Evolutionary conservation across 371 early-diverging fungal genomes (phyloP).

Genomic region (Conidiobolus incongruus): DNA sequence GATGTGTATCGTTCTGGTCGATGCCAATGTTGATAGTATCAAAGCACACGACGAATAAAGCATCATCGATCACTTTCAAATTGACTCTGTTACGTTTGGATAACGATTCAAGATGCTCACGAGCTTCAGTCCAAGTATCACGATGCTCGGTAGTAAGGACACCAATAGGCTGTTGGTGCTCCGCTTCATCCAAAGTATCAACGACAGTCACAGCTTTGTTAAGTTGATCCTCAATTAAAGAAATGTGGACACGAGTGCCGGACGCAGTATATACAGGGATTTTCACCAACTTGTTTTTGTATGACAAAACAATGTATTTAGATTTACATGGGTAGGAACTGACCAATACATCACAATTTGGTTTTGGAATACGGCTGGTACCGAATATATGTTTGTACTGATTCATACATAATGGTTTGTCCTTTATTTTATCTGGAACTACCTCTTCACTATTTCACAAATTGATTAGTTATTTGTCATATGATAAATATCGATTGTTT

Average conservation of each 20-base stretch:
- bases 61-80: slow-evolving; percentile 41
- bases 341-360: slow-evolving; percentile 38
- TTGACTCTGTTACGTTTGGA: slow-evolving; percentile 27
- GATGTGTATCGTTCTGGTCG: slow-evolving; percentile 37
- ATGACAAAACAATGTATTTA: slow-evolving; percentile 59
- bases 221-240: slow-evolving; percentile 37
- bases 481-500: too few relatives aligned
- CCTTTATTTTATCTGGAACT: slow-evolving; percentile 3
- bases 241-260: slow-evolving; percentile 39
- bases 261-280: slow-evolving; percentile 41
- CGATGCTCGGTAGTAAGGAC: slow-evolving; percentile 64
- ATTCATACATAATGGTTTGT: slow-evolving; percentile 71
- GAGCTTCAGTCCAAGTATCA: slow-evolving; percentile 53
- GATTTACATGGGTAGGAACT: slow-evolving; percentile 42
- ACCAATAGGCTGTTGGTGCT: slow-evolving; percentile 38
- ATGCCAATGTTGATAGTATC: slow-evolving; percentile 42
- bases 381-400: slow-evolving; percentile 71
- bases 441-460: background rate
- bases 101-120: slow-evolving; percentile 11
- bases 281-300: slow-evolving; percentile 55
- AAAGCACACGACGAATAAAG: slow-evolving; percentile 67
- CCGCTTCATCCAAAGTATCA: slow-evolving; percentile 14
- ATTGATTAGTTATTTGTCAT: too few relatives aligned
- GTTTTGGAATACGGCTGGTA: slow-evolving; percentile 42
- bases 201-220: slow-evolving; percentile 28